Evolutionary conservation across 179 eudicot species (phyloP).

Genomic region (Nepenthes alata): DNA sequence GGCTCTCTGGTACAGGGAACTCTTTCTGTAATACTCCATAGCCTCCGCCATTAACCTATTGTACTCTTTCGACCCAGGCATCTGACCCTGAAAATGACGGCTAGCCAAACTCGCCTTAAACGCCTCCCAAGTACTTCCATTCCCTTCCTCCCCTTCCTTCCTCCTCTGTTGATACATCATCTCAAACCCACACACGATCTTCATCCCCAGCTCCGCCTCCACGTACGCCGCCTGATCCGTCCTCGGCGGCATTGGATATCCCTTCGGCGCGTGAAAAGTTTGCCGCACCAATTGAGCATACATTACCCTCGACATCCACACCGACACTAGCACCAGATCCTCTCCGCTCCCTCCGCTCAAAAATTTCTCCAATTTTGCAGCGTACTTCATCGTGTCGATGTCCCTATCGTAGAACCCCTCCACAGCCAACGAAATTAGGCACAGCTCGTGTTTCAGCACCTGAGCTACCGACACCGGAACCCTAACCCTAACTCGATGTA

Average conservation of each 20-base stretch:
- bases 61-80: constrained; percentile 79
- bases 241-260: constrained; percentile 75
- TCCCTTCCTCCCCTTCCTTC: constrained; percentile 64
- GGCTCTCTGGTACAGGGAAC: constrained; percentile 49
- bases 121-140: constrained; percentile 73
- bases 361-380: constrained; percentile 67
- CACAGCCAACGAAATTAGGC: constrained; percentile 55
- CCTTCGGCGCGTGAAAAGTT: constrained; percentile 74
- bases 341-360: constrained; percentile 36
- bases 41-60: constrained; percentile 66
- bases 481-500: constrained; percentile 65
- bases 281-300: constrained; percentile 84
- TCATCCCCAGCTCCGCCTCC: constrained; percentile 94
- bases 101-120: constrained; percentile 55
- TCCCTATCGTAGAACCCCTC: constrained; percentile 91
- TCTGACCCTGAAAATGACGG: constrained; percentile 61
- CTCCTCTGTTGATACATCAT: constrained; percentile 78
- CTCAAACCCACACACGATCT: constrained; percentile 84
- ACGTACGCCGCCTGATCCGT: constrained; percentile 29
- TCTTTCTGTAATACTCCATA: constrained; percentile 59
- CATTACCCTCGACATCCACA: constrained; percentile 80
- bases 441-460: constrained; percentile 69
- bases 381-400: constrained; percentile 73
- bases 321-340: constrained; percentile 48
- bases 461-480: constrained; percentile 64